Percentiles rank a stretch among this genome's conserved stretches.
These are phyloP conservation scores for Fusarium verticillioides DNA, from an alignment of 2,329 filamentous ascomycete species.

Conservation along the genomic window DNA sequence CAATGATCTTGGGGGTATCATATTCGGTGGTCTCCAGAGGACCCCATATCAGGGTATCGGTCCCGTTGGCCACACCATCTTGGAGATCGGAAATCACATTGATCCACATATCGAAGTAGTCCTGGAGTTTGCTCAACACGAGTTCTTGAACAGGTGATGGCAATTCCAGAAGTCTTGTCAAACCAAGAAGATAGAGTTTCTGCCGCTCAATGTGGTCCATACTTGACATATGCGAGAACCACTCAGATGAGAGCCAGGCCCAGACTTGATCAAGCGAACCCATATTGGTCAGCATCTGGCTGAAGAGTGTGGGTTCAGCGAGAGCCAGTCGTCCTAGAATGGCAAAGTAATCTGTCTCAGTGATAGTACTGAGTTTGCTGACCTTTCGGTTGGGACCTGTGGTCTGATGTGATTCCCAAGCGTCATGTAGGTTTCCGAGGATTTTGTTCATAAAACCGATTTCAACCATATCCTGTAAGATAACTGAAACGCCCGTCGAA, in stretches of 20 bases:
- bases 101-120: constrained; percentile 81
- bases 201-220: constrained; percentile 73
- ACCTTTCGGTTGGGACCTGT: constrained; percentile 81
- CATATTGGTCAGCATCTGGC: constrained; percentile 64
- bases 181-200: constrained; percentile 78
- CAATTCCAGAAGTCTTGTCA: constrained; percentile 77
- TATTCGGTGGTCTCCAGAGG: constrained; percentile 59
- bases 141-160: constrained; percentile 67
- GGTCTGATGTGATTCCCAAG: constrained; percentile 80
- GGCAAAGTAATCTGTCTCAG: constrained; percentile 86
- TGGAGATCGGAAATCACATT: constrained; percentile 74
- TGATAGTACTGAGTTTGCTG: constrained; percentile 76
- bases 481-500: constrained; percentile 67
- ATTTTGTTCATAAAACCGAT: constrained; percentile 72
- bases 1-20: constrained; percentile 65
- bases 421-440: constrained; percentile 72
- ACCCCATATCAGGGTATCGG: constrained; percentile 64
- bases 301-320: constrained; percentile 75
- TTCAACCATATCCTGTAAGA: constrained; percentile 73
- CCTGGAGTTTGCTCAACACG: constrained; percentile 72
- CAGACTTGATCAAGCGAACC: constrained; percentile 63
- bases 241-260: constrained; percentile 69
- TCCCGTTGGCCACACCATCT: constrained; percentile 64
- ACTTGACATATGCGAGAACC: constrained; percentile 76
- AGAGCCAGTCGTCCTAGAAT: constrained; percentile 83